Conservation (phyloP, 2,329 filamentous ascomycete species). For the Ceratocystis huliohia region DNA sequence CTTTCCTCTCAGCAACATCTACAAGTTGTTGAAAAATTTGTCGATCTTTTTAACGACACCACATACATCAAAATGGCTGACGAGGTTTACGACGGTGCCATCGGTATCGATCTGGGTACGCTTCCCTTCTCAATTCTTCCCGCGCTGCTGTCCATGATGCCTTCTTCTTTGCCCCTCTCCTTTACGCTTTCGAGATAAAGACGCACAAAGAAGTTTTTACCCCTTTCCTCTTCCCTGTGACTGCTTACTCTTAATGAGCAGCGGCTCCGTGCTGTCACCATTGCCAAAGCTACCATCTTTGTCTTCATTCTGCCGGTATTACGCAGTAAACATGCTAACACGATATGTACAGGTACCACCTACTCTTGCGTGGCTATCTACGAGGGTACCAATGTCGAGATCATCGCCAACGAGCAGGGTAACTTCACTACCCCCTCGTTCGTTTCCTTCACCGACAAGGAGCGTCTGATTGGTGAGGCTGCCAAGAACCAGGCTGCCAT, state of each 20-base stretch:
- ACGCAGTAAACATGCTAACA: constrained; percentile 8
- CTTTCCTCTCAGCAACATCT: constrained; percentile 21
- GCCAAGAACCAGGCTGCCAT: constrained; percentile 99
- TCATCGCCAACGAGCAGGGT: constrained; percentile 99
- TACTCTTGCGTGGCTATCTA: constrained; percentile 99
- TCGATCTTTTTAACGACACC: constrained; percentile 21
- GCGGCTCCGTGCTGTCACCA: neutral
- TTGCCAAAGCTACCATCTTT: neutral
- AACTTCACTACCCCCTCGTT: constrained; percentile 98
- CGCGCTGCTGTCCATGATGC: constrained; percentile 18
- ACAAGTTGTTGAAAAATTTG: constrained; percentile 22
- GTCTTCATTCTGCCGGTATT: neutral
- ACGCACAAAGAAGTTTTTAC: constrained; percentile 15
- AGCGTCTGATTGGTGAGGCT: constrained; percentile 97
- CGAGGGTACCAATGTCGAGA: constrained; percentile 98
- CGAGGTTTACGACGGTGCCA: constrained; percentile 98
- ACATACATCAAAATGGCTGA: constrained; percentile 56
- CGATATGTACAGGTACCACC: constrained; percentile 62
- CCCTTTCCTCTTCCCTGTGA: too few species aligned
- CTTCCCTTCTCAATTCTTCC: constrained; percentile 23
- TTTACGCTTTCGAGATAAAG: neutral
- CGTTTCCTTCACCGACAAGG: constrained; percentile 97
- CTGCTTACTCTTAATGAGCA: constrained; percentile 1
- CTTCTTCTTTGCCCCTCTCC: constrained; percentile 17
- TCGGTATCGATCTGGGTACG: constrained; percentile 98